Evolutionary conservation across 2,329 filamentous ascomycete genomes (phyloP).

Genomic region (Dactylella cylindrospora): DNA sequence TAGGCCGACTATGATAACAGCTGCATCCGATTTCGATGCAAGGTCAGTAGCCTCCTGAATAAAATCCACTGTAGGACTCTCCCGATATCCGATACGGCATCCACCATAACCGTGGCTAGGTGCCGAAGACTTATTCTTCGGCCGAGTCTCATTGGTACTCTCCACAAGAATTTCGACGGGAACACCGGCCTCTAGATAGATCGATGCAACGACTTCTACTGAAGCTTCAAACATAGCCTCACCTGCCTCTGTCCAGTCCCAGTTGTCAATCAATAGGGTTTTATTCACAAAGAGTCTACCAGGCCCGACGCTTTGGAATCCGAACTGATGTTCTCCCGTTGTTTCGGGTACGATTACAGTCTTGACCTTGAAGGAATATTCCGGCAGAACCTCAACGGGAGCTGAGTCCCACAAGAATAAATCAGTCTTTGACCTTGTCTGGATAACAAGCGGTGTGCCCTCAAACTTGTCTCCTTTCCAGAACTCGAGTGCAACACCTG

Average conservation of each 20-base stretch:
- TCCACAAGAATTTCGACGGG: constrained; percentile 65
- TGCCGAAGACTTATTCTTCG: constrained; percentile 61
- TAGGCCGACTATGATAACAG: constrained; percentile 68
- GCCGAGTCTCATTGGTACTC: constrained; percentile 67
- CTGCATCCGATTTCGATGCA: constrained; percentile 65
- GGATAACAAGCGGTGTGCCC: constrained; percentile 60
- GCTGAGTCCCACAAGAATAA: constrained; percentile 72
- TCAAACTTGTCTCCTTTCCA: constrained; percentile 65
- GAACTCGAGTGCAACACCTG: constrained; percentile 66
- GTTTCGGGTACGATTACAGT: constrained; percentile 62
- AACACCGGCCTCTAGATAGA: constrained; percentile 62
- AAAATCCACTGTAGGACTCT: constrained; percentile 59
- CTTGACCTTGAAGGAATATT: constrained; percentile 66
- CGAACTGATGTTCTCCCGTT: constrained; percentile 65
- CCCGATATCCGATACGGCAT: constrained; percentile 70
- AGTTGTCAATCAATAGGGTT: constrained; percentile 64
- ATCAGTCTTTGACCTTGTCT: constrained; percentile 65
- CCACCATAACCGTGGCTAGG: constrained; percentile 69
- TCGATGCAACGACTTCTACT: constrained; percentile 64
- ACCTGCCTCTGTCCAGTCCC: constrained; percentile 69
- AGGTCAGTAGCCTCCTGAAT: constrained; percentile 66
- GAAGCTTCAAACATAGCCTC: constrained; percentile 72
- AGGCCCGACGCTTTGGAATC: constrained; percentile 68
- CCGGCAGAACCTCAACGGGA: constrained; percentile 63
- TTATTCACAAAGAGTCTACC: constrained; percentile 64